phyloP scores from a whole-genome alignment of 1,284 basidiomycete genomes.

The Thecaphora frezii region DNA sequence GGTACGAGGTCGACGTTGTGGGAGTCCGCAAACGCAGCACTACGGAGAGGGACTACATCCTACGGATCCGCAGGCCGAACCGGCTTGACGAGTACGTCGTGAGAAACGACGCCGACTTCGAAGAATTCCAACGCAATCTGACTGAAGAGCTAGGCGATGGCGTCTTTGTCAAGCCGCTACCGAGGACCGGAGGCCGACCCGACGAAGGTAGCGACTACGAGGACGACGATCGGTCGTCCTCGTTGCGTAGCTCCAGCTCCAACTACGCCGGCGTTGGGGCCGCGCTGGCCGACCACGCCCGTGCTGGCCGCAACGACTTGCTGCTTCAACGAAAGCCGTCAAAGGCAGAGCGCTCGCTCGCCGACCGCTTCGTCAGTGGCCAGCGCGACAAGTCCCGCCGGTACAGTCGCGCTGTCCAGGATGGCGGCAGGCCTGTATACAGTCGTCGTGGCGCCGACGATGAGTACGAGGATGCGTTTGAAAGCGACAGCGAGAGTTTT shows the following conservation, averaged over 20 bases:
- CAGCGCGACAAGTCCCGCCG: conserved; percentile 23
- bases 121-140: conserved; percentile 45
- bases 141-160: conserved; percentile 42
- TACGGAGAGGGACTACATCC: conserved; percentile 44
- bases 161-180: conserved; percentile 44
- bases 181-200: conserved; percentile 33
- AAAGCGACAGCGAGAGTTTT: too few relatives aligned
- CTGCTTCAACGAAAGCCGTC: neutral
- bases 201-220: conserved; percentile 35
- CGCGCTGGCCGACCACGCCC: conserved; percentile 16
- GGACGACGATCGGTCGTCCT: conserved; percentile 20
- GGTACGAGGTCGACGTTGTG: conserved; percentile 53
- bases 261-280: conserved; percentile 31
- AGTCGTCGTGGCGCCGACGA: too few relatives aligned
- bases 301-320: conserved; percentile 3
- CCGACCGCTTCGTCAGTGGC: conserved; percentile 3
- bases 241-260: conserved; percentile 20
- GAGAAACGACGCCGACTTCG: conserved; percentile 53
- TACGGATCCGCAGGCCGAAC: conserved; percentile 49
- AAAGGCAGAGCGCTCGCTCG: neutral
- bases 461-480: conserved; percentile 19
- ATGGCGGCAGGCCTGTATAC: too few relatives aligned
- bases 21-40: conserved; percentile 34
- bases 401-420: conserved; percentile 21
- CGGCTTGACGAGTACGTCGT: conserved; percentile 47